phyloP scores from a whole-genome alignment of 345 rosid genomes.

The Salix arbutifolia region DNA sequence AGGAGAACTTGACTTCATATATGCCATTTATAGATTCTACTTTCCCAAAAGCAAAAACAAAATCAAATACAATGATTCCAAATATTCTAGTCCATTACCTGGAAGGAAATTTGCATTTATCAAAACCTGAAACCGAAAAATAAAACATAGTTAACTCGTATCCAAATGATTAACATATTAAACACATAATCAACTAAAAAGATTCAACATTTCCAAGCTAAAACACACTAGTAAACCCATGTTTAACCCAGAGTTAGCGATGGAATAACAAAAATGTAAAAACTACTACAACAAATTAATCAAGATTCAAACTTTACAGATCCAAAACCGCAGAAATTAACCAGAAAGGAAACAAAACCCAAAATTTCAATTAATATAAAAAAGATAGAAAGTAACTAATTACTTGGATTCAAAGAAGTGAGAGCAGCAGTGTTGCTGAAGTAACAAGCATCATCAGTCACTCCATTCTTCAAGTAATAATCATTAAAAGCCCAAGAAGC shows the following conservation, averaged over 20 bases:
- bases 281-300: not conserved
- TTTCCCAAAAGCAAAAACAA: not conserved
- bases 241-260: not conserved
- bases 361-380: not conserved
- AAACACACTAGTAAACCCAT: not conserved
- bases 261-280: not conserved
- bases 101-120: slow-evolving; percentile 63
- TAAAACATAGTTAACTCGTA: not conserved
- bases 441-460: slow-evolving; percentile 65
- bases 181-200: not conserved
- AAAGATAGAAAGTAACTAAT: slow-evolving; percentile 15
- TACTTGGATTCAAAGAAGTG: slow-evolving; percentile 72
- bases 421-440: slow-evolving; percentile 69
- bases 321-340: not conserved
- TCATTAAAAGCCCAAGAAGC: slow-evolving; percentile 82
- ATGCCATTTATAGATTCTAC: not conserved
- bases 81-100: slow-evolving; percentile 39
- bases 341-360: not conserved
- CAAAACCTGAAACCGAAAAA: slow-evolving; percentile 52
- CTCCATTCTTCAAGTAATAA: slow-evolving; percentile 63
- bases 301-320: not conserved
- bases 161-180: not conserved
- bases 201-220: not conserved
- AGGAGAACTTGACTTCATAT: not conserved
- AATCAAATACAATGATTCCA: not conserved